Conservation (phyloP, 768 basidiomycete genomes). For the Auricularia sp. region DNA sequence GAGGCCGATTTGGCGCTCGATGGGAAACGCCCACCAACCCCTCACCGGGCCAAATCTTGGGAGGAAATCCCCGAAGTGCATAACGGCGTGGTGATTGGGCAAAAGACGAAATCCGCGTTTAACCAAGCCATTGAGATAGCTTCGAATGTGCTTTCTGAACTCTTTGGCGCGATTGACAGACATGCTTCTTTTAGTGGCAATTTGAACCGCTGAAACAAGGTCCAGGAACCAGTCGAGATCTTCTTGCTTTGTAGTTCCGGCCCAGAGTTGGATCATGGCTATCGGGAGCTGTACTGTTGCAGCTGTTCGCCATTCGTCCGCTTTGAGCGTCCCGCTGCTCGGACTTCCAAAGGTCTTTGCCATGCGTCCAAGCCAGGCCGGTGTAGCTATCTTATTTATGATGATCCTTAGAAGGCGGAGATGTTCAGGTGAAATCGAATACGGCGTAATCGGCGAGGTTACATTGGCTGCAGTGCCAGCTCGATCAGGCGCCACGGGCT, state of each 20-base stretch:
- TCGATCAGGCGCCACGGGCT: no score
- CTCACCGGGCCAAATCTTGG: constrained; percentile 23
- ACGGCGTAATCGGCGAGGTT: no score
- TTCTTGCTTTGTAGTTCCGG: constrained; percentile 6
- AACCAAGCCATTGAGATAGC: constrained; percentile 17
- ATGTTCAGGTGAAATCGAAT: no score
- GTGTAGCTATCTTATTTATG: no score
- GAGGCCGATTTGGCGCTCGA: constrained; percentile 16
- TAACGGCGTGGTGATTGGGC: constrained; percentile 25
- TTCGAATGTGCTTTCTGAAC: constrained; percentile 17
- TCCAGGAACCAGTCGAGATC: constrained; percentile 21
- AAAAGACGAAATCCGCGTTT: constrained; percentile 10
- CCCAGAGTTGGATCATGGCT: constrained; percentile 23
- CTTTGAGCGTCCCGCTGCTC: constrained; percentile 25
- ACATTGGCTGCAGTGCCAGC: no score
- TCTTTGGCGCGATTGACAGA: constrained; percentile 11
- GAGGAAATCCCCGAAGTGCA: constrained; percentile 24
- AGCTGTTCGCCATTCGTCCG: constrained; percentile 23
- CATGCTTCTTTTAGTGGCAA: constrained; percentile 15
- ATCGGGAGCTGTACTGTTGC: constrained; percentile 21
- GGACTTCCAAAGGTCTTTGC: constrained; percentile 8
- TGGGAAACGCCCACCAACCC: constrained; percentile 19
- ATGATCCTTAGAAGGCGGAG: no score
- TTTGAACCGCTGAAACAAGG: constrained; percentile 20
- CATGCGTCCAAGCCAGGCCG: no score